These are phyloP conservation scores for Ehretia macrophylla DNA, from an alignment of 257 asterid species.

Conservation along the genomic window DNA sequence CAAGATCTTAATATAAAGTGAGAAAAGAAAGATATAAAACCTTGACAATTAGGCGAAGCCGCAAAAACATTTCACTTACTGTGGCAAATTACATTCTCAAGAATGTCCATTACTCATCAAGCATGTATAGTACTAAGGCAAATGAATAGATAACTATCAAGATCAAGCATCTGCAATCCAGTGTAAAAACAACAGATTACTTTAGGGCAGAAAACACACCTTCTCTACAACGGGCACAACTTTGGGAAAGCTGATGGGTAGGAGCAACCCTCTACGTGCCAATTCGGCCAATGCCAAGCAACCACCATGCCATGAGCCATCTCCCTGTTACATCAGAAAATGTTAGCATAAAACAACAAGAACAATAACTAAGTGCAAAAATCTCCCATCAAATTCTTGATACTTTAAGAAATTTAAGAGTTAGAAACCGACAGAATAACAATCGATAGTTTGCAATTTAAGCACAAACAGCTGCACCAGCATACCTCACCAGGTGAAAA, in stretches of 20 bases:
- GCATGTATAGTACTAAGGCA: too few relatives aligned
- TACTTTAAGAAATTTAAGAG: neutral
- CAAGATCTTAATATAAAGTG: too few relatives aligned
- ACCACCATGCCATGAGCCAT: constrained; percentile 99
- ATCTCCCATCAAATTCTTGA: too few relatives aligned
- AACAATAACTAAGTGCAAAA: neutral
- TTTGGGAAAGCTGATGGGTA: constrained; percentile 79
- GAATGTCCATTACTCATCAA: too few relatives aligned
- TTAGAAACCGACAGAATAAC: neutral
- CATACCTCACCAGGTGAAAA: constrained; percentile 93
- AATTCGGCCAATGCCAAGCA: constrained; percentile 97
- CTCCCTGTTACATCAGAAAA: constrained; percentile 58
- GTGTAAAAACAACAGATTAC: constrained; percentile 6
- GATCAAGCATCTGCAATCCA: too few relatives aligned
- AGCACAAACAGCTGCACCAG: neutral
- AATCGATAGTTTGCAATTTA: neutral
- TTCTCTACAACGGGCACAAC: constrained; percentile 87
- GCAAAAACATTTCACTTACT: too few relatives aligned
- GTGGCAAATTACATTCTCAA: too few relatives aligned
- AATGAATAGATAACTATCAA: too few relatives aligned
- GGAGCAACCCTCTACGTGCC: constrained; percentile 93
- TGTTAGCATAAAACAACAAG: constrained; percentile 9
- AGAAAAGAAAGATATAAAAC: too few relatives aligned
- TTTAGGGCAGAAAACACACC: constrained; percentile 26
- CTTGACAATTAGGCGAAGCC: too few relatives aligned